phyloP scores from a whole-genome alignment of 2,329 filamentous ascomycete species.

The Penicillium aurantiogriseum region DNA sequence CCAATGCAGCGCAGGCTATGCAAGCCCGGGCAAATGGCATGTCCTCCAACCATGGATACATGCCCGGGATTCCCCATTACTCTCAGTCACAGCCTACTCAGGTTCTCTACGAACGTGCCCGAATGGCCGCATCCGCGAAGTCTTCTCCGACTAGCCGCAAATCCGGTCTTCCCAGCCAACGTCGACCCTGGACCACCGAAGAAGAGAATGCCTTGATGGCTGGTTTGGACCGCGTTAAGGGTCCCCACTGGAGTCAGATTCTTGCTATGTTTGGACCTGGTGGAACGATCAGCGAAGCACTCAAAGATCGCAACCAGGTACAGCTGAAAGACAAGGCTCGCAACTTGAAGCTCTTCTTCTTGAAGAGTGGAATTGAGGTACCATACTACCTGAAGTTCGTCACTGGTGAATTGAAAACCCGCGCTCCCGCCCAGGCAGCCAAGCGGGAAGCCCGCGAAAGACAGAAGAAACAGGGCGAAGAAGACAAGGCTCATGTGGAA shows the following conservation, averaged over 20 bases:
- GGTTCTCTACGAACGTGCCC: slow-evolving; percentile 57
- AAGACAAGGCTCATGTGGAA: slow-evolving; percentile 50
- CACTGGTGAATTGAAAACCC: slow-evolving; percentile 83
- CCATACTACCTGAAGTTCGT: slow-evolving; percentile 84
- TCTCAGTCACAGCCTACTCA: slow-evolving; percentile 53
- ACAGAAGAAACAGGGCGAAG: slow-evolving; percentile 46
- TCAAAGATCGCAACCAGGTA: slow-evolving; percentile 86
- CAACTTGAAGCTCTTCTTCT: slow-evolving; percentile 85
- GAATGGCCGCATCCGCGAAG: slow-evolving; percentile 56
- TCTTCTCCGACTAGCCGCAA: slow-evolving; percentile 54
- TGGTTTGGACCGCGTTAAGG: slow-evolving; percentile 82
- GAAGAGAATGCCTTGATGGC: slow-evolving; percentile 89
- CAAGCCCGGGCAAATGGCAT: slow-evolving; percentile 34
- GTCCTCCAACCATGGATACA: slow-evolving; percentile 44
- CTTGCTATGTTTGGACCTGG: slow-evolving; percentile 77
- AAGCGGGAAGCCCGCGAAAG: slow-evolving; percentile 50
- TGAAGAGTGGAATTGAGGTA: slow-evolving; percentile 89
- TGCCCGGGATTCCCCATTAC: slow-evolving; percentile 47
- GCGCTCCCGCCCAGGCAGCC: slow-evolving; percentile 65
- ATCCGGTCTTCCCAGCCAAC: slow-evolving; percentile 55
- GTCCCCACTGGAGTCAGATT: slow-evolving; percentile 92
- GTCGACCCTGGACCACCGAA: slow-evolving; percentile 82
- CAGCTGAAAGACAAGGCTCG: slow-evolving; percentile 90
- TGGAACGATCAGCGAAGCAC: slow-evolving; percentile 75
- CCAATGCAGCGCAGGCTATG: slow-evolving; percentile 31